Base-by-base conservation (phyloP, 169 alveolate species). In the Cryptosporidium canis region DNA sequence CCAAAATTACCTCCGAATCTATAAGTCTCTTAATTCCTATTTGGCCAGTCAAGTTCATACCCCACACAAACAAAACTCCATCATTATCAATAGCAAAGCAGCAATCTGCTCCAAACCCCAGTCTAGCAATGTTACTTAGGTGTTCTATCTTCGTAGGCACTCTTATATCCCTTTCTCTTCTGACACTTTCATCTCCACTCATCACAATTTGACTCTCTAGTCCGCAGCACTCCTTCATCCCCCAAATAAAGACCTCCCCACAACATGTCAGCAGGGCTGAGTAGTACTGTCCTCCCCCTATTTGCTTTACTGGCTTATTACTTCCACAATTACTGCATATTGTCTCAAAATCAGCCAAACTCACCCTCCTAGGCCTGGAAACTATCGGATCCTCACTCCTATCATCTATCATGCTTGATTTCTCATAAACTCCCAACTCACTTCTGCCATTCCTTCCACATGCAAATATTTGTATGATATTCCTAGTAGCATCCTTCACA, bases 361-460 rank as follows among this genome's bases (percentile, higher is more conserved):
- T 39, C 65, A 77, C 87, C 11, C 45, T 77, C n/a, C 27, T 77
- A 3, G 87, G 87, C 18, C 6, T 43, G 6, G 41, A 21, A 4
- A 77, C 72, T 21, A 77, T 77, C 1, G 72, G 70, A 37, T 77
- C 41, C 16, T 56, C 37, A 33, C 31, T 31, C 12, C 47, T 35
- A 4, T 24, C 14, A 12, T 44, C 21, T 44, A 18, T 67, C 31
- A 44, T 87, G 47, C 48, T 14, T 67, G 24, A 18, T 41, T 39
- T 67, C 72, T 51, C 43, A 21, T 91, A 91, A 3, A 90, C 83
- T 16, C 96, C 96, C 39, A 94, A 85, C 66, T 94, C 95, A 2
- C 94, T 95, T 56, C 93, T 93, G 0, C 95, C 96, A 83, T 94
- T 94, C 55, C 96, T 92, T 27, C 96, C 96, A 33, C 93, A 91